Percentiles rank a stretch among this genome's conserved stretches.
These are phyloP conservation scores for Chenopodium album DNA, from an alignment of 148 eudicot genomes.

Conservation along the genomic window DNA sequence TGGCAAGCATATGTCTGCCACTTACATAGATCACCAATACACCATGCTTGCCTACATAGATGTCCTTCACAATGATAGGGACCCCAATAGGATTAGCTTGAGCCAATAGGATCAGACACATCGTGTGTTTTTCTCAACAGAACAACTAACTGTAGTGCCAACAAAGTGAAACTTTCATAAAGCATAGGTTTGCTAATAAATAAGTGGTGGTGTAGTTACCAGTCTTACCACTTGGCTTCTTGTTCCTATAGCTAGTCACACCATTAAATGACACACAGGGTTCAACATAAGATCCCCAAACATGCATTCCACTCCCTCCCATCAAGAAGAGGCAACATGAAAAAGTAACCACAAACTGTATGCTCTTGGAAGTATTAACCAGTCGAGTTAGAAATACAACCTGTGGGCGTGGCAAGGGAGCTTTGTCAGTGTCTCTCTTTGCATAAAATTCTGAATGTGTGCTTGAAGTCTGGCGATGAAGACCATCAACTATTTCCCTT, in stretches of 20 bases:
- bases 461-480: constrained; percentile 27
- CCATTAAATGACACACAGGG: background rate
- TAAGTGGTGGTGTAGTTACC: background rate
- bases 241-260: background rate
- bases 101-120: background rate
- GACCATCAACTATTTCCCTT: constrained; percentile 33
- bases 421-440: constrained; percentile 36
- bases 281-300: background rate
- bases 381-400: constrained; percentile 30
- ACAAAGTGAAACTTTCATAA: background rate
- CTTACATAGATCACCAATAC: background rate
- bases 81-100: background rate
- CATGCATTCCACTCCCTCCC: background rate
- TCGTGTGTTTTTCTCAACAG: background rate
- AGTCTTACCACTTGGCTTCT: background rate
- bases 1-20: constrained; percentile 3
- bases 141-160: background rate
- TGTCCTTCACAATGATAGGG: background rate
- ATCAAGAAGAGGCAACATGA: background rate
- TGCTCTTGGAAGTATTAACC: constrained; percentile 2
- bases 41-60: background rate
- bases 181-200: background rate
- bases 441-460: constrained; percentile 32
- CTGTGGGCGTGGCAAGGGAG: constrained; percentile 47
- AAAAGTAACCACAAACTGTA: background rate